Evolutionary conservation across 495 filamentous ascomycete genomes (phyloP), one percentile per base, ranked within the genome.

Genomic region (Massariosphaeria phaeospora): DNA sequence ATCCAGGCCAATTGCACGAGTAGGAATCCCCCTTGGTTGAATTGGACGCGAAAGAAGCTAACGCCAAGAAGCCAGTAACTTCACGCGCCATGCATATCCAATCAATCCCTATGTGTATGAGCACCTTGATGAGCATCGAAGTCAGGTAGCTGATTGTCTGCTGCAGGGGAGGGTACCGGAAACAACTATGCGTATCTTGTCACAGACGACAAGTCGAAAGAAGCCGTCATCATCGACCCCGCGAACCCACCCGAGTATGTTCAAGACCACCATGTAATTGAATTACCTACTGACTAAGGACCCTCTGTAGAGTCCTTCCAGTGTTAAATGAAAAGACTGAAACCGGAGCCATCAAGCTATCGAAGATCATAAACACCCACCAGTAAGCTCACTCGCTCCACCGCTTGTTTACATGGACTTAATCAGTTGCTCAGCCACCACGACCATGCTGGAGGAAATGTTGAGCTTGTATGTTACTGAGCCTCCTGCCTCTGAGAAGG

Each of bases 161-260:
- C n/a, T n/a, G n/a, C 36, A 96, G 93, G 91, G 91, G 84, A 81
- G 72, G 94, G 93, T 36, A 86, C 73, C 47, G 79, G 83, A 66
- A 86, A 98, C 69, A 98, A 97, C 72, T 98, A 97, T 75, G 91
- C 94, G 65, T 98, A 98, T 67, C 81, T 98, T 2, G 85, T 98
- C 15, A 79, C 84, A 26, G 93, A 98, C 66, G 91, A 96, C 59
- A 85, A 87, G 60, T 84, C 89, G 2, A 85, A 87, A 62, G 85
- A 90, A 52, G 88, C 94, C n/a, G 89, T 96, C 34, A 86, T 98
- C 34, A 87, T 98, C 59, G 93, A 98, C 61, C 94, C 93, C 24
- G 93, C 93, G 15, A 80, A 96, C 70, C 91, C 91, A 9, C 77
- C 83, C 5, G 93, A 98, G 93, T 96, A 73, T 62, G 86, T 68